Evolutionary conservation across 768 basidiomycete genomes (phyloP).

Genomic region (Tephrocybe sp.): DNA sequence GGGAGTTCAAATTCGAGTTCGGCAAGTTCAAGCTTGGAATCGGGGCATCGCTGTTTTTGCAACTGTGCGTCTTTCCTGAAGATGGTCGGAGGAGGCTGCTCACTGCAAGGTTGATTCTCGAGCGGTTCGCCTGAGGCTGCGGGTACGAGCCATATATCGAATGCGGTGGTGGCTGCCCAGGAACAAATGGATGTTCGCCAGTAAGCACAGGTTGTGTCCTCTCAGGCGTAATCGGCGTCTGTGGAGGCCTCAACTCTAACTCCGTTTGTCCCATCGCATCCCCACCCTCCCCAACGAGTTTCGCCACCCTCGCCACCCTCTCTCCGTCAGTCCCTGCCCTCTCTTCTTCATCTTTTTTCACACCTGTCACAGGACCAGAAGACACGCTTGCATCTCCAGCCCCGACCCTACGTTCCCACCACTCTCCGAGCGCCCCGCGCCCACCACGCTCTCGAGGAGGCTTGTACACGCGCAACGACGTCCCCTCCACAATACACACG

Average conservation of each 20-base stretch:
- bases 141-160: slow-evolving; percentile 13
- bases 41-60: slow-evolving; percentile 39
- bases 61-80: slow-evolving; percentile 32
- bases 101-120: slow-evolving; percentile 39
- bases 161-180: slow-evolving; percentile 12
- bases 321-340: slow-evolving; percentile 17
- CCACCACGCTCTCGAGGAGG: slow-evolving; percentile 36
- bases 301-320: slow-evolving; percentile 15
- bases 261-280: slow-evolving; percentile 18
- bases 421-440: slow-evolving; percentile 57
- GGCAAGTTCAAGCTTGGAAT: slow-evolving; percentile 15
- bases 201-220: slow-evolving; percentile 13
- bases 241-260: slow-evolving; percentile 13
- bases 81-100: slow-evolving; percentile 43
- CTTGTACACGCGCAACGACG: slow-evolving; percentile 77
- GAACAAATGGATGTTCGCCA: slow-evolving; percentile 15
- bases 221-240: slow-evolving; percentile 14
- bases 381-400: slow-evolving; percentile 55
- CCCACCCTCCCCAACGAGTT: slow-evolving; percentile 17
- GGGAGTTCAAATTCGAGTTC: slow-evolving; percentile 3
- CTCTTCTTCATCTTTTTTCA: slow-evolving; percentile 18
- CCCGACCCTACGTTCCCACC: slow-evolving; percentile 79
- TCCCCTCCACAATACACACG: slow-evolving; percentile 89
- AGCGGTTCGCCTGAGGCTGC: slow-evolving; percentile 26
- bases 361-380: slow-evolving; percentile 20